phyloP scores from a whole-genome alignment of 2,329 filamentous ascomycete genomes.

The Aureobasidium sp. region DNA sequence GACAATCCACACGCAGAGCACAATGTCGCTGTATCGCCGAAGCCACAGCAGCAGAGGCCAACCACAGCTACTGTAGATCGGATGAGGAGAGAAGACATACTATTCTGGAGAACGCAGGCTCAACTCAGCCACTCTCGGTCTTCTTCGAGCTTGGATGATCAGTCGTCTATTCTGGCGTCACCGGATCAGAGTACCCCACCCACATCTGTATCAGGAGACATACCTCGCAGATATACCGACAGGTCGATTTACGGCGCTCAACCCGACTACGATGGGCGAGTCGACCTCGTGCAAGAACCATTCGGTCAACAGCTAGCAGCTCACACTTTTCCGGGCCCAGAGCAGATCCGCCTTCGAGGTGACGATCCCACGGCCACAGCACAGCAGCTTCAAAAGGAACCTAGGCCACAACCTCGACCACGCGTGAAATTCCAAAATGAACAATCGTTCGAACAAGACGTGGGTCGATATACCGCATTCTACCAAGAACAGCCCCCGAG shows the following conservation, averaged over 20 bases:
- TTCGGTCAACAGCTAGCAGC: neutral
- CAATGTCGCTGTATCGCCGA: neutral
- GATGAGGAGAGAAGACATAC: slow-evolving; percentile 2
- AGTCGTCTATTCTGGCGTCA: neutral
- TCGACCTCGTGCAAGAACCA: neutral
- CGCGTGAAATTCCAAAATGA: neutral
- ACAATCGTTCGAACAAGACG: too few species aligned
- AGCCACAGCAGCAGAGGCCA: neutral
- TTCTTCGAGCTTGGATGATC: neutral
- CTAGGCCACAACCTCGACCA: neutral
- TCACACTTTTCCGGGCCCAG: neutral
- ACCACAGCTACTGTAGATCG: neutral
- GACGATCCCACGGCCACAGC: neutral
- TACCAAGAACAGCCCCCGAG: neutral
- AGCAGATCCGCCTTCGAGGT: neutral
- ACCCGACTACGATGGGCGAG: neutral
- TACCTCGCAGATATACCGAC: neutral
- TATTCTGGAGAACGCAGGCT: slow-evolving; percentile 4
- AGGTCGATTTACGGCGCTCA: neutral
- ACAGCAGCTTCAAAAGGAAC: neutral
- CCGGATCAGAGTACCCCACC: slow-evolving; percentile 1
- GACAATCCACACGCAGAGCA: neutral
- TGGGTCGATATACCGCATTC: neutral
- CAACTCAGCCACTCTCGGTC: slow-evolving; percentile 1
- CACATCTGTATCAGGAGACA: neutral